A percentile compares a stretch with the other conserved stretches of the same genome.
These are phyloP conservation scores for Chaetomiaceae sp. DNA, from an alignment of 2,329 filamentous ascomycete genomes.

Conservation along the genomic window DNA sequence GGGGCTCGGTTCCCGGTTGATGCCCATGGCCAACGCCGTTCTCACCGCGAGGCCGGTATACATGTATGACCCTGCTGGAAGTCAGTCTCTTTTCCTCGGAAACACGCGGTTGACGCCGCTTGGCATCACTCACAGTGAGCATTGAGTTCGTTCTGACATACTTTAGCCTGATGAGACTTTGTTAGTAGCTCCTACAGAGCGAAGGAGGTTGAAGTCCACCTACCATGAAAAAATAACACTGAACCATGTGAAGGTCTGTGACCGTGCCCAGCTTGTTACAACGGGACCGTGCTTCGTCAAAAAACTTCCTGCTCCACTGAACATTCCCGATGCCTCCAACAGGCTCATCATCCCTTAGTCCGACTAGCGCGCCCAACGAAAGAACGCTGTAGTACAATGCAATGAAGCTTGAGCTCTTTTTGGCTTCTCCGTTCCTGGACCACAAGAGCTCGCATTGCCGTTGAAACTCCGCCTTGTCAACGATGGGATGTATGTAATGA, in stretches of 20 bases:
- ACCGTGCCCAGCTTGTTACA: not conserved
- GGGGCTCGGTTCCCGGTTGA: not conserved
- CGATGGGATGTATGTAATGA: not conserved
- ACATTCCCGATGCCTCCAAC: not conserved
- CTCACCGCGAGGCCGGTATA: not conserved
- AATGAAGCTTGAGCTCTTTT: not conserved
- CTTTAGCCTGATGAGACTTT: not conserved
- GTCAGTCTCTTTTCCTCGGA: too few species aligned
- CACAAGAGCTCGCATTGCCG: not conserved
- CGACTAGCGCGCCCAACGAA: not conserved
- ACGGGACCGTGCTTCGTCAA: not conserved
- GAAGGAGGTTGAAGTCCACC: too few species aligned
- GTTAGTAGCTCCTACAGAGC: not conserved
- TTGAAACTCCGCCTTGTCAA: not conserved
- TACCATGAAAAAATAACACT: conserved; percentile 5
- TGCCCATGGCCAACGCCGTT: not conserved
- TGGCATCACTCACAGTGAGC: conserved; percentile 1
- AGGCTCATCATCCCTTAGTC: not conserved
- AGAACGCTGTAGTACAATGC: conserved; percentile 3
- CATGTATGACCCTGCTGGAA: not conserved
- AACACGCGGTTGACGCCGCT: too few species aligned
- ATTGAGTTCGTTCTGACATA: conserved; percentile 4
- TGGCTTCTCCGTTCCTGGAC: not conserved
- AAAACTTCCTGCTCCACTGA: conserved; percentile 1
- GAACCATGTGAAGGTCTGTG: not conserved